Evolutionary conservation across 2,329 filamentous ascomycete genomes (phyloP).

Genomic region (Pyrenochaeta sp.): DNA sequence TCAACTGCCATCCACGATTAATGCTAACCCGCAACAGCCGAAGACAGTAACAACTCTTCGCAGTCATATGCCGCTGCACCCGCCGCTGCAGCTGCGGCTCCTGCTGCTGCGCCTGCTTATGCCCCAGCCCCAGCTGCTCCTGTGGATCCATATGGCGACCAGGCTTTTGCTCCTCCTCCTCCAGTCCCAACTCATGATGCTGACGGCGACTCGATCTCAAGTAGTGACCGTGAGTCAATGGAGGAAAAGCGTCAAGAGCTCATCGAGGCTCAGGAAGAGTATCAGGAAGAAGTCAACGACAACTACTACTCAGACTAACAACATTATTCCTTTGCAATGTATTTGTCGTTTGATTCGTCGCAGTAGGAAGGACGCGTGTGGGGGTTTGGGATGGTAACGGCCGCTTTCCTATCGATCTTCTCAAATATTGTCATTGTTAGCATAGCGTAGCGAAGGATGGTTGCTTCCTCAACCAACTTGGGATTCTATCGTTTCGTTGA

Average conservation of each 20-base stretch:
- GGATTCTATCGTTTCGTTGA: constrained; percentile 13
- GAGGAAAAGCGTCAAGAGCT: constrained; percentile 63
- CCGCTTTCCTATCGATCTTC: constrained; percentile 1
- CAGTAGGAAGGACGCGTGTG: background rate
- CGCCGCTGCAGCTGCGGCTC: constrained; percentile 20
- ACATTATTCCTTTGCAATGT: background rate
- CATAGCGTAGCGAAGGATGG: constrained; percentile 15
- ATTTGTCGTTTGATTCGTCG: background rate
- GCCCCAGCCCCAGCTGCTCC: constrained; percentile 17
- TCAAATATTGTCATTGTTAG: constrained; percentile 7
- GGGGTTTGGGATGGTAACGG: background rate
- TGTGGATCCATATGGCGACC: constrained; percentile 22
- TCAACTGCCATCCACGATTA: background rate
- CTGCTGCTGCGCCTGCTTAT: constrained; percentile 20
- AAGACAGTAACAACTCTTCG: constrained; percentile 42
- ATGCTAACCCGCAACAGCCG: constrained; percentile 30
- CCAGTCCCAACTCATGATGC: constrained; percentile 53
- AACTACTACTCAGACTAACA: constrained; percentile 34
- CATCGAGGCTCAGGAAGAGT: constrained; percentile 62
- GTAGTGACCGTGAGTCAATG: constrained; percentile 51
- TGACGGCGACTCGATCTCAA: constrained; percentile 51
- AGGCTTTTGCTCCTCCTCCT: constrained; percentile 36
- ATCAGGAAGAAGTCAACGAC: constrained; percentile 57
- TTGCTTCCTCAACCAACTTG: constrained; percentile 10
- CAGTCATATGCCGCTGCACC: constrained; percentile 18